Conservation (phyloP, 192 early-diverging fungal genomes). For the Backusella parvicylindrica region DNA sequence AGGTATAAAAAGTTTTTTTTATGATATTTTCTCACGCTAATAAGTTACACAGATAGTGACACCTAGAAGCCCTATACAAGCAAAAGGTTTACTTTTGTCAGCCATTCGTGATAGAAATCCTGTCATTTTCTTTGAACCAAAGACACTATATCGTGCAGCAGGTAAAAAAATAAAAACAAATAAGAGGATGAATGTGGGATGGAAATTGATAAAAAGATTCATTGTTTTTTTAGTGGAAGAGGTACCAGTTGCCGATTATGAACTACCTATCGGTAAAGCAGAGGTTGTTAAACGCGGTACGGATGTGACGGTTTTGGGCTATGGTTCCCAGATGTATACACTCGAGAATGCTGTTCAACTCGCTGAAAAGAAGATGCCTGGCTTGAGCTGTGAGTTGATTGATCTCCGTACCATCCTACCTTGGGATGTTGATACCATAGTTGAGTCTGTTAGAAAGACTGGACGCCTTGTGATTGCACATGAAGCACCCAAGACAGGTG, state of each 20-base stretch:
- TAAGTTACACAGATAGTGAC: slow-evolving; percentile 62
- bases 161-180: slow-evolving; percentile 35
- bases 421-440: slow-evolving; percentile 89
- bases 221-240: slow-evolving; percentile 64
- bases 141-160: slow-evolving; percentile 92
- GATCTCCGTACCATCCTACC: slow-evolving; percentile 89
- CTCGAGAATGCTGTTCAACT: slow-evolving; percentile 87
- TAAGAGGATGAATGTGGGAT: neutral
- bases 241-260: slow-evolving; percentile 90
- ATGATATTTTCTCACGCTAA: slow-evolving; percentile 26
- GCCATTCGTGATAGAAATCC: slow-evolving; percentile 92
- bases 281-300: slow-evolving; percentile 82
- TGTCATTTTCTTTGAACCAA: slow-evolving; percentile 95
- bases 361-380: slow-evolving; percentile 82
- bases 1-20: slow-evolving; percentile 41
- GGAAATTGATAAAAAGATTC: neutral
- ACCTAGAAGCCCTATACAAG: slow-evolving; percentile 90
- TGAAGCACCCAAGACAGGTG: slow-evolving; percentile 87
- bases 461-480: slow-evolving; percentile 90
- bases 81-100: slow-evolving; percentile 89
- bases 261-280: slow-evolving; percentile 86
- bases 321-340: slow-evolving; percentile 91
- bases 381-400: slow-evolving; percentile 86
- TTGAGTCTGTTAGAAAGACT: slow-evolving; percentile 89
- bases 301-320: slow-evolving; percentile 89